phyloP scores from a whole-genome alignment of 805 yeast species.

The Nakazawaea wyomingensis region DNA sequence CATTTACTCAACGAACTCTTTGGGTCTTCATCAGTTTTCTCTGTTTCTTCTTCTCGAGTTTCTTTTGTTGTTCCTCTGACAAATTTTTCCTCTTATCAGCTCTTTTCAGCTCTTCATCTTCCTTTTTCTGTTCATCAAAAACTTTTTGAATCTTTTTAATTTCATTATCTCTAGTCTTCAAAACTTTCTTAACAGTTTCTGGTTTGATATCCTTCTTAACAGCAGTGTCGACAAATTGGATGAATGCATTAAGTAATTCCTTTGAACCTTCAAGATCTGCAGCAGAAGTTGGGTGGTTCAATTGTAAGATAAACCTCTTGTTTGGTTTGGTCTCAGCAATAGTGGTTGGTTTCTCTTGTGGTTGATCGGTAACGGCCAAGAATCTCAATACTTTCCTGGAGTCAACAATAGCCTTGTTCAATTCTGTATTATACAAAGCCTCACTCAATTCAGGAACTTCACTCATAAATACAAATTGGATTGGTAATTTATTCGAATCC shows the following conservation, averaged over 20 bases:
- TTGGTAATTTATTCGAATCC: constrained; percentile 66
- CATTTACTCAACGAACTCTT: constrained; percentile 27
- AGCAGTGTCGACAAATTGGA: constrained; percentile 57
- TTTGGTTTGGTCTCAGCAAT: constrained; percentile 49
- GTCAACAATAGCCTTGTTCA: constrained; percentile 28
- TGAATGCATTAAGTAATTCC: constrained; percentile 47
- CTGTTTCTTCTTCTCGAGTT: constrained; percentile 72
- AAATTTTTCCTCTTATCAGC: constrained; percentile 63
- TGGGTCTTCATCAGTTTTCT: constrained; percentile 67
- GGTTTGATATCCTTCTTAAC: constrained; percentile 55
- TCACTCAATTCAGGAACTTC: constrained; percentile 82
- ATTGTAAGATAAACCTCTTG: constrained; percentile 51
- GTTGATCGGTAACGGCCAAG: constrained; percentile 81
- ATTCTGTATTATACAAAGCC: constrained; percentile 46
- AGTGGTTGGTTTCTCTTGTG: constrained; percentile 61
- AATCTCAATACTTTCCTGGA: constrained; percentile 47
- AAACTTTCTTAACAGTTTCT: constrained; percentile 73
- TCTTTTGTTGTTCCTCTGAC: constrained; percentile 64
- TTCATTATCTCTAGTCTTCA: constrained; percentile 74
- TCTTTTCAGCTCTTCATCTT: constrained; percentile 63
- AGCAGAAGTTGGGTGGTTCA: constrained; percentile 44
- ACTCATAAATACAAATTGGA: constrained; percentile 78
- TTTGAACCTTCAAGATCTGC: constrained; percentile 46
- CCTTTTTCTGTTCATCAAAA: constrained; percentile 62
- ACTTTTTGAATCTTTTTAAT: constrained; percentile 60